Evolutionary conservation across 345 rosid species (phyloP).

Genomic region (Arabidopsis suecica): DNA sequence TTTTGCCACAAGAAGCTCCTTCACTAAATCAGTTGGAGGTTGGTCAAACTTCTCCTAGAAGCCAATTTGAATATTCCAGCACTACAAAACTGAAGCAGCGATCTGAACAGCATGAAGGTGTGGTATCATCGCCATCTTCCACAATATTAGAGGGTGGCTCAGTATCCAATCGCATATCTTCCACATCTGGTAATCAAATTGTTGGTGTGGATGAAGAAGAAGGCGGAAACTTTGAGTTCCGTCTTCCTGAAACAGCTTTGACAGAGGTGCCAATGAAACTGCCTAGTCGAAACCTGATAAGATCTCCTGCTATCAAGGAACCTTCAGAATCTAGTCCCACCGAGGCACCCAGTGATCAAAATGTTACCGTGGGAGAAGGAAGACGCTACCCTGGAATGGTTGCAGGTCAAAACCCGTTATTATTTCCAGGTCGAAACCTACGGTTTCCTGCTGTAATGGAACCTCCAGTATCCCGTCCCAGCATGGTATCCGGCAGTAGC

Average conservation of each 20-base stretch:
- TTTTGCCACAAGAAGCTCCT: conserved; percentile 48
- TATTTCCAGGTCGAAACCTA: conserved; percentile 46
- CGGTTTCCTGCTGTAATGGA: conserved; percentile 47
- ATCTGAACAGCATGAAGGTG: conserved; percentile 47
- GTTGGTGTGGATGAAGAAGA: conserved; percentile 42
- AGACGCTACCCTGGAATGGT: conserved; percentile 42
- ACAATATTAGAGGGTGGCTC: conserved; percentile 50
- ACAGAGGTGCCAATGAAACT: conserved; percentile 45
- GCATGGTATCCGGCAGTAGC: conserved; percentile 47
- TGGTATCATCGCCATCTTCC: conserved; percentile 43
- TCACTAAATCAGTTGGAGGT: conserved; percentile 49
- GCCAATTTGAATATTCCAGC: conserved; percentile 50
- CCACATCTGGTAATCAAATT: conserved; percentile 50
- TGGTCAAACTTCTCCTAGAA: conserved; percentile 45
- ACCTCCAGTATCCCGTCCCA: conserved; percentile 50
- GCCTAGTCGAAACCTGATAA: conserved; percentile 49
- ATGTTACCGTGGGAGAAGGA: conserved; percentile 41
- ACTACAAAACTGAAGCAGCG: conserved; percentile 41
- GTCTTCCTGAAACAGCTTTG: conserved; percentile 46
- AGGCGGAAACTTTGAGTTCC: conserved; percentile 29
- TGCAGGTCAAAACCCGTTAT: conserved; percentile 44
- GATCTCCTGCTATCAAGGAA: conserved; percentile 47
- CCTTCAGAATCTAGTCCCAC: conserved; percentile 38
- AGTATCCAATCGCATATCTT: conserved; percentile 47
- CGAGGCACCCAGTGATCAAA: conserved; percentile 43